Evolutionary conservation across 202 grass and related monocot species (phyloP), one percentile per base, ranked within the genome.

Genomic region (Setaria viridis): DNA sequence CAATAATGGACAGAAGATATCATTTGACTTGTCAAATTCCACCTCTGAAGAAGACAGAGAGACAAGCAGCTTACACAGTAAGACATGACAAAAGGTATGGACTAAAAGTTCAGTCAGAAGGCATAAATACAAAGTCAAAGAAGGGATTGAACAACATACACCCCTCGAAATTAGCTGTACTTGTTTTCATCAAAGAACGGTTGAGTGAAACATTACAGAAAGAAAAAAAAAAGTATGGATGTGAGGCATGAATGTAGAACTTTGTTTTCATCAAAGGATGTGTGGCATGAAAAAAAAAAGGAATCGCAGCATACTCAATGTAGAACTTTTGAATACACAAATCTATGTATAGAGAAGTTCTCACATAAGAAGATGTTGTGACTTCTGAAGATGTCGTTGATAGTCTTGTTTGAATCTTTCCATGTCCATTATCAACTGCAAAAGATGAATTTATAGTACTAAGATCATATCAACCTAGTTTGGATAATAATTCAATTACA

Each of bases 391-490:
- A 80, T 90, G 14, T 74, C 84, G 82, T 35, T 84, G 87, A 66
- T 90, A 92, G 48, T 75, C 68, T 81, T 94, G 93, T 85, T 94
- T 94, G 77, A 88, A 92, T 70, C 84, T 94, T 88, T 94, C 93
- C 93, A 94, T 94, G 66, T 94, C 93, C 80, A 88, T 76, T 81
- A 94, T 94, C 82, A 94, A 85, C 93, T 94, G 93, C 85, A 90
- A 70, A 83, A 80, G 21, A 84, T 76, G 70, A 65, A 84, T 25
- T 82, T 85, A 10, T 15, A 39, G 12, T 83, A 42, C 59, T 41
- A 41, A 41, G 39, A 4, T 41, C 39, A 41, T 41, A 87, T 76
- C 53, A 75, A 83, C n/a, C 5, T 21, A 35, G 29, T 64, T 32
- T 9, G 17, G 68, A 90, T n/a, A 88, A 83, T 3, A 78, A 64